Evolutionary conservation across 148 eudicot genomes (phyloP).

Genomic region (Amaranthus cruentus): DNA sequence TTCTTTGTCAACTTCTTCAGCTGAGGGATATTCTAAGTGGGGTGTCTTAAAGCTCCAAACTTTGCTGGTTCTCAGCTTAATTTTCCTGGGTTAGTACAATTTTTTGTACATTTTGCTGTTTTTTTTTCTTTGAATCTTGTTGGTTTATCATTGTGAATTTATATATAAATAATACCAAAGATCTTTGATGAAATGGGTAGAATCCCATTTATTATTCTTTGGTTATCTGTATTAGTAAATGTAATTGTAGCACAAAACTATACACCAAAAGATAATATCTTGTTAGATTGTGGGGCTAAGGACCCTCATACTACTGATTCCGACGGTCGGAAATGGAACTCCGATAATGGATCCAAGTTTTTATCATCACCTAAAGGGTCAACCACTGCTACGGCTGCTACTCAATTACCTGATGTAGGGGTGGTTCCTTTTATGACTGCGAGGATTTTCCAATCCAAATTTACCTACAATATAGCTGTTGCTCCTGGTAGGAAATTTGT

Average conservation of each 20-base stretch:
- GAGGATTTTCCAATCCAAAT: constrained; percentile 56
- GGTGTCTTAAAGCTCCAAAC: not conserved
- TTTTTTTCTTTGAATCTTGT: constrained; percentile 5
- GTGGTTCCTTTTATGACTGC: constrained; percentile 75
- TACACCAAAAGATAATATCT: constrained; percentile 51
- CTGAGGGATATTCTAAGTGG: not conserved
- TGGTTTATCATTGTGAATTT: not conserved
- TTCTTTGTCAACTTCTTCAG: not conserved
- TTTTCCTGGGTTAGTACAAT: not conserved
- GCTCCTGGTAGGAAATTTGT: constrained; percentile 70
- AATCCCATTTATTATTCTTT: constrained; percentile 25
- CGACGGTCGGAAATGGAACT: constrained; percentile 66
- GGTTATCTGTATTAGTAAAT: constrained; percentile 23
- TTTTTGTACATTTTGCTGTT: not conserved
- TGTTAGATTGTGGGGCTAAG: constrained; percentile 68
- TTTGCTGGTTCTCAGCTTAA: not conserved
- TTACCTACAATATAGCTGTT: constrained; percentile 71
- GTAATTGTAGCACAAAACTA: constrained; percentile 43
- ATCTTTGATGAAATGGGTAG: constrained; percentile 41
- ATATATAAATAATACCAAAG: not conserved
- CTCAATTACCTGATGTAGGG: constrained; percentile 58
- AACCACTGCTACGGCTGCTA: constrained; percentile 37
- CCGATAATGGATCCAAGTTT: constrained; percentile 63
- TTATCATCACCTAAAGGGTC: constrained; percentile 33
- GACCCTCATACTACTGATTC: constrained; percentile 36